Base-by-base conservation (phyloP, 1,284 basidiomycete genomes). In the Tremellales sp. region DNA sequence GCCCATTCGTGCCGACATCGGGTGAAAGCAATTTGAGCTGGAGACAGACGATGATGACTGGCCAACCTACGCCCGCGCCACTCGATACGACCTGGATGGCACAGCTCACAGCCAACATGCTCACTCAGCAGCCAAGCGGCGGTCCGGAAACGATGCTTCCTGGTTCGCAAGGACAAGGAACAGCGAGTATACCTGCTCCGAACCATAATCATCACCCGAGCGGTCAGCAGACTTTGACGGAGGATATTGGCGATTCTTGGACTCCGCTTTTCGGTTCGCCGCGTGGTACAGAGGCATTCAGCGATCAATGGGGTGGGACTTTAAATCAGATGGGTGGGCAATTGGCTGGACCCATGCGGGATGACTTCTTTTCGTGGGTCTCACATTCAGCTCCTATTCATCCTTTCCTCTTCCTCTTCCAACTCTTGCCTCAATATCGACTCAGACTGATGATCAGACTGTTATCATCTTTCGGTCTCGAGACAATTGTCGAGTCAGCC, bases 311-410 rank as follows among this genome's bases (percentile, higher is more conserved):
- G 51, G 46, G 42, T 23, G 43, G 41, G 13, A 25, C 43, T 44
- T 22, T 55, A 46, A 57, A 25, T 40, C 52, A 40, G 47, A 51
- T 54, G 51, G 42, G 48, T 15, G 54, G 46, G n/a, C 46, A 51
- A 24, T 43, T 57, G 45, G 55, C 54, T 10, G 52, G 45, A 3
- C 54, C 58, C n/a, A 46, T 54, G 19, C 48, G 58, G 35, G 57
- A 63, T 23, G 61, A 64, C 45, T 57, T 64, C 49, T 61, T 58
- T 26, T 59, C 61, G 58, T 62, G 29, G 43, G 58, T 58, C 8
- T 22, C 26, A 39, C 26, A 21, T 40, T 23, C 27, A 8, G 13
- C 3, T 27, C 10, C 21, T 27, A 31, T 45, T 11, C 19, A 35
- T 43, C 15, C 43, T 13, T 10, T 21, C 29, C 39, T 13, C 49